Conservation (phyloP, 2,329 filamentous ascomycete species). For the Pestalotiopsis fici region DNA sequence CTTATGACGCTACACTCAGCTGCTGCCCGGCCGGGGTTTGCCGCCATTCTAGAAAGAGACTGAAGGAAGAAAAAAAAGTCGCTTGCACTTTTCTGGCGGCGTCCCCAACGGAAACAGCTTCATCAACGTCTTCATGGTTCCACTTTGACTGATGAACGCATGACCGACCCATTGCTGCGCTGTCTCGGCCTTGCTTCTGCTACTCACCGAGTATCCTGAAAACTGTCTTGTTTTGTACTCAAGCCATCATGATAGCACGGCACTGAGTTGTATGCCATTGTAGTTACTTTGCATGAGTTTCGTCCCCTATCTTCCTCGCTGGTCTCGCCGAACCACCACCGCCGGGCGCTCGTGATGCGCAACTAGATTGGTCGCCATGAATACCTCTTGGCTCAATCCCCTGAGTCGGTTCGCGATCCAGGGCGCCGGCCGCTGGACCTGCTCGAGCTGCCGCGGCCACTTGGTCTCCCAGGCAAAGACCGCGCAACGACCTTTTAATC, state of each 20-base stretch:
- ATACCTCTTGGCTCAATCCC: conserved; percentile 36
- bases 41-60: not conserved
- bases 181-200: not conserved
- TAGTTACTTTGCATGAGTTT: not conserved
- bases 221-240: not conserved
- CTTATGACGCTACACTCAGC: conserved; percentile 8
- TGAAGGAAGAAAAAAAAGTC: not conserved
- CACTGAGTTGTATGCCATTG: not conserved
- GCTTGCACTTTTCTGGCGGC: conserved; percentile 5
- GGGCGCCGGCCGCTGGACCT: conserved; percentile 45
- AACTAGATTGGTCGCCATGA: conserved; percentile 34
- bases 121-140: conserved; percentile 1
- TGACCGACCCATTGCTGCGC: not conserved
- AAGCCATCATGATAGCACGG: not conserved
- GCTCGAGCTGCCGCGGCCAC: conserved; percentile 45
- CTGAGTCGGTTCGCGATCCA: conserved; percentile 37
- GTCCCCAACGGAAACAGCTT: conserved; percentile 12
- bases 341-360: not conserved
- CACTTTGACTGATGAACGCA: conserved; percentile 1
- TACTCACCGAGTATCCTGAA: not conserved
- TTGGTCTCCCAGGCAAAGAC: conserved; percentile 31
- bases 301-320: not conserved
- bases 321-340: not conserved
- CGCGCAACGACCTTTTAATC: conserved; percentile 19
- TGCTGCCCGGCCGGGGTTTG: not conserved